A percentile compares a stretch with the other conserved stretches of the same genome.
Evolutionary conservation across 345 rosid genomes (phyloP).

Genomic region (Acer yangbiense): DNA sequence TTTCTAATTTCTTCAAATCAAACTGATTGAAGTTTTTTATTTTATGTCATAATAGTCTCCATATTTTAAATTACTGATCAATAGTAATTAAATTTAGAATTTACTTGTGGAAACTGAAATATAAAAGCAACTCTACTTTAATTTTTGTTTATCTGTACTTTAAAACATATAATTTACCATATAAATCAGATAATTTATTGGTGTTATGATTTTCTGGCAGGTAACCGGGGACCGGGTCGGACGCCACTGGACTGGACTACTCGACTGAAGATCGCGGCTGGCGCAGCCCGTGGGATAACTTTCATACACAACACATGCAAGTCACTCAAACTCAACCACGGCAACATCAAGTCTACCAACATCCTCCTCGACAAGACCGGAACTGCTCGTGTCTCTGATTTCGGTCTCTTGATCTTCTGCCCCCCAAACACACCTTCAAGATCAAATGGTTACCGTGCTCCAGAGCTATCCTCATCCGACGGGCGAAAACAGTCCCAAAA

Average conservation of each 20-base stretch:
- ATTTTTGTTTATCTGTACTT: too few relatives aligned
- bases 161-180: too few relatives aligned
- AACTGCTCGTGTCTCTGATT: conserved; percentile 69
- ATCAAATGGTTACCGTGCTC: conserved; percentile 76
- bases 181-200: too few relatives aligned
- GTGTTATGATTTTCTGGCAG: conserved; percentile 26
- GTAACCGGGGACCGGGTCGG: conserved; percentile 91
- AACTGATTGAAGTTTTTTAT: too few relatives aligned
- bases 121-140: too few relatives aligned
- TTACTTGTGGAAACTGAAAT: too few relatives aligned
- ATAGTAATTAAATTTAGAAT: too few relatives aligned
- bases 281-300: conserved; percentile 79
- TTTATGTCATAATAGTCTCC: too few relatives aligned
- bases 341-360: conserved; percentile 85
- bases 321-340: conserved; percentile 74
- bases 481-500: conserved; percentile 57
- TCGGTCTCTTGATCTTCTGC: conserved; percentile 61
- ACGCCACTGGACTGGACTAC: conserved; percentile 90
- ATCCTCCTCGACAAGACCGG: conserved; percentile 70
- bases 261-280: conserved; percentile 75
- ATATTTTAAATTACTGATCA: too few relatives aligned
- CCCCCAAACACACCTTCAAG: conserved; percentile 36
- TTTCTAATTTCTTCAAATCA: too few relatives aligned
- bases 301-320: conserved; percentile 76
- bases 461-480: conserved; percentile 46